Evolutionary conservation across 2,329 filamentous ascomycete species (phyloP).

Genomic region (Hymenotorrendiella dingleyae): DNA sequence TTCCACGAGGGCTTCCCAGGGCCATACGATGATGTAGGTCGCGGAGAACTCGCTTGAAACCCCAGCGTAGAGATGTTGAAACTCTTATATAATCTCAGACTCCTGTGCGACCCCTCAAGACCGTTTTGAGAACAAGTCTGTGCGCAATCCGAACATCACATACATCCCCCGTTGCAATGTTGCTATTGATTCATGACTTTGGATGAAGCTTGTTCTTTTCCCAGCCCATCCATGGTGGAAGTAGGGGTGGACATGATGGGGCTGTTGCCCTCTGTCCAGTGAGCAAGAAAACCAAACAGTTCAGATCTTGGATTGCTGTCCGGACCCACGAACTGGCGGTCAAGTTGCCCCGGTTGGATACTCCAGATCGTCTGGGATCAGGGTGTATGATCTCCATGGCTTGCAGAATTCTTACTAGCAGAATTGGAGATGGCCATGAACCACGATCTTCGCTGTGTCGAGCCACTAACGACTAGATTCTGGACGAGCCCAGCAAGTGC

Average conservation of each 20-base stretch:
- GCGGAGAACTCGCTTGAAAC: conserved; percentile 28
- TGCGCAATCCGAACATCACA: conserved; percentile 26
- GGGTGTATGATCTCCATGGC: conserved; percentile 30
- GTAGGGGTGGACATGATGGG: conserved; percentile 3
- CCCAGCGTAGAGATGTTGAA: conserved; percentile 25
- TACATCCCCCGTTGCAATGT: conserved; percentile 18
- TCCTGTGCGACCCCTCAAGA: conserved; percentile 26
- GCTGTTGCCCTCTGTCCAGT: conserved; percentile 13
- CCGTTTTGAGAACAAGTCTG: conserved; percentile 29
- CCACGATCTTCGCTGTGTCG: conserved; percentile 28
- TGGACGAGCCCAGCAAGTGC: conserved; percentile 17
- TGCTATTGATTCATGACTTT: conserved; percentile 16
- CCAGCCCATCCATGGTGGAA: not conserved
- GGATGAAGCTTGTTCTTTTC: conserved; percentile 18
- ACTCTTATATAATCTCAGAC: conserved; percentile 30
- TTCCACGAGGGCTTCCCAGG: conserved; percentile 8
- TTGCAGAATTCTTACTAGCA: conserved; percentile 28
- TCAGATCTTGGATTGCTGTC: conserved; percentile 23
- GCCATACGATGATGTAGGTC: conserved; percentile 12
- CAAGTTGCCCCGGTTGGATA: conserved; percentile 23
- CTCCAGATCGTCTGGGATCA: conserved; percentile 22
- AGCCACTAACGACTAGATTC: conserved; percentile 14
- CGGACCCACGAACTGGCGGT: conserved; percentile 30
- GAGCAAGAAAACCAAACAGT: conserved; percentile 19
- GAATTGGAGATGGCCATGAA: conserved; percentile 29